Base-by-base conservation (phyloP, 345 rosid species). In the Gossypium anomalum region DNA sequence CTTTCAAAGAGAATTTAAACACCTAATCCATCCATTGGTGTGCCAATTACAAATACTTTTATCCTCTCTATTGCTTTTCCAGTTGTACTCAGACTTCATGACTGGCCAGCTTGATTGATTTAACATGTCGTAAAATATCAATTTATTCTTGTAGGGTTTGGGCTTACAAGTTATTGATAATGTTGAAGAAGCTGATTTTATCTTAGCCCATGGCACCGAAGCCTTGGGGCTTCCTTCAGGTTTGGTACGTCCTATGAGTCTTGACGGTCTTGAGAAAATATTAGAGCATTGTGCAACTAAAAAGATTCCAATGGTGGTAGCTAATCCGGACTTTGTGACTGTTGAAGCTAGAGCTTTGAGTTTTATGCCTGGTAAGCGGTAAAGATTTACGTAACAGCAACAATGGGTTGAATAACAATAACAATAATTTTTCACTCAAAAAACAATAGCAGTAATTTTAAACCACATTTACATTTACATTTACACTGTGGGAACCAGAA, bases 251-350 rank as follows among this genome's bases (percentile, higher is more conserved):
- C 90, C 94, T 19, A 83, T 57, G 89, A 75, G 79, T 74, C 87
- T 94, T 12, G 87, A 91, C 60, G 92, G 85, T 71, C 91, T 93
- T 23, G 97, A 93, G 86, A 86, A 89, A 82, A 84, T 92, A 78
- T 85, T 91, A 86, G 93, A 86, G 86, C 81, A 45, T 15, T 85
- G 94, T 78, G 97, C 88, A 71, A 83, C 85, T 82, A 82, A 82
- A 85, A 81, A 77, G 78, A 87, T 95, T 75, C 99, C 98, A 8
- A 89, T 95, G 97, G 87, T 93, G 13, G 99, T 95, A 53, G 98
- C 96, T 23, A 95, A 95, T 84, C 99, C 96, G 69, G 98, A 93
- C 78, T 93, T 81, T 68, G 98, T 93, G 63, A 93, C 98, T 55
- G 97, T 95, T 29, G 99, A 95, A 82, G 96, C 97, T 71, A 93